These are phyloP conservation scores for Rachicladosporium sp. DNA, from an alignment of 2,329 filamentous ascomycete genomes.

Conservation along the genomic window DNA sequence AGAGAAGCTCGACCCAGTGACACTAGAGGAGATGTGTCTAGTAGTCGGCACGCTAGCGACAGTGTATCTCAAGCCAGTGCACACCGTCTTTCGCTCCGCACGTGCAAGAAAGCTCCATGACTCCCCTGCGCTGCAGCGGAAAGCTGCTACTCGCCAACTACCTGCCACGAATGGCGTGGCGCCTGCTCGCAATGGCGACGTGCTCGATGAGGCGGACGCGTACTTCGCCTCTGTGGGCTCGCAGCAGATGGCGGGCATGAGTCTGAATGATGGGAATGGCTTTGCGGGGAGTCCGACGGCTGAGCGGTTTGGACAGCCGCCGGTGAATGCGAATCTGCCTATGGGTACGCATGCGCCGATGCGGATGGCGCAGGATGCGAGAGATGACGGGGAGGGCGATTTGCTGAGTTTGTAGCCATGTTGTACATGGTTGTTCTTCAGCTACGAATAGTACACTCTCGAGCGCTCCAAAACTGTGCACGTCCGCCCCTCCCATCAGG, in stretches of 20 bases:
- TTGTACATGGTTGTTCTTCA: no score
- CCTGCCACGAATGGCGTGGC: constrained; percentile 24
- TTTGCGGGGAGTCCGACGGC: constrained; percentile 24
- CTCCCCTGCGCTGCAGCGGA: constrained; percentile 73
- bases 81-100: constrained; percentile 88
- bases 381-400: constrained; percentile 22
- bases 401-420: constrained; percentile 21
- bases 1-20: constrained; percentile 81
- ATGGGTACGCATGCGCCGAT: constrained; percentile 62
- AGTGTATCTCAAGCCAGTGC: constrained; percentile 94
- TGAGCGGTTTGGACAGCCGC: constrained; percentile 27
- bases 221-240: constrained; percentile 74
- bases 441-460: no score
- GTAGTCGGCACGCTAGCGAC: constrained; percentile 93
- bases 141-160: constrained; percentile 32
- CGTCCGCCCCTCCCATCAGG: no score
- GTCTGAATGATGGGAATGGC: constrained; percentile 47
- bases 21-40: constrained; percentile 92
- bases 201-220: constrained; percentile 69
- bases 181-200: constrained; percentile 11
- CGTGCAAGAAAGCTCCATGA: constrained; percentile 67
- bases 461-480: no score
- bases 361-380: constrained; percentile 43
- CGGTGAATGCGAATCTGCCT: constrained; percentile 72
- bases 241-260: constrained; percentile 62